Evolutionary conservation across 176 grass and related monocot species (phyloP), one percentile per base, ranked within the genome.

Genomic region (Panicum miliaceum): DNA sequence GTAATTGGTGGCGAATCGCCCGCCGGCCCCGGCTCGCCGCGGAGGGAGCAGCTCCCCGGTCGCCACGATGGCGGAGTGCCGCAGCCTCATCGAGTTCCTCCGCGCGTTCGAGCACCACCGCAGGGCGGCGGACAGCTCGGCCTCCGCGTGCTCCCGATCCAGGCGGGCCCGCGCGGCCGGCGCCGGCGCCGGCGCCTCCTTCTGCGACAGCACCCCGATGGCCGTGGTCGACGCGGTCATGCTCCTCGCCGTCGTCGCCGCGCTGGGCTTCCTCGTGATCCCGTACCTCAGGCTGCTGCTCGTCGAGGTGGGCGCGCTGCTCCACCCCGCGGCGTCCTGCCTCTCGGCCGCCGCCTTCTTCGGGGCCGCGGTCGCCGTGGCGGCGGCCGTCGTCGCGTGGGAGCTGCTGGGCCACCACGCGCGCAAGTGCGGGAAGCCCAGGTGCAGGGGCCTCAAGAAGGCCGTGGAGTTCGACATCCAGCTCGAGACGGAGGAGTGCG

Each of bases 61-160:
- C 68, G 68, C 26, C 47, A 64, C 62, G 79, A 98, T 98, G 96
- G 96, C 90, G 23, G 93, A 98, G 76, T 98, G 96, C 87, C 90
- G 96, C 82, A 98, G 96, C 84, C 87, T 98, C 83, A 90, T 95
- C 85, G 96, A 98, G 91, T 98, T 98, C 89, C 92, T 94, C 42
- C 89, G 96, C 43, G 91, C 91, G 38, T 98, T 98, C 85, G 96
- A 98, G 89, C 93, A 95, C 53, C 96, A 95, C 73, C 96, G 93
- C 72, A 59, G 72, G 72, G 80, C 87, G 35, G 90, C 91, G 6
- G 93, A 88, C 58, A 68, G 12, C 78, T 80, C 78, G 18, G 46
- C 59, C 2, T 23, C 38, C 40, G 68, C 26, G 3, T 88, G 40
- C 45, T 63, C 87, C 58, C 84, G 93, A 62, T 85, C 86, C 68